Base-by-base conservation (phyloP, 2,329 filamentous ascomycete genomes). In the Ilyonectria destructans region DNA sequence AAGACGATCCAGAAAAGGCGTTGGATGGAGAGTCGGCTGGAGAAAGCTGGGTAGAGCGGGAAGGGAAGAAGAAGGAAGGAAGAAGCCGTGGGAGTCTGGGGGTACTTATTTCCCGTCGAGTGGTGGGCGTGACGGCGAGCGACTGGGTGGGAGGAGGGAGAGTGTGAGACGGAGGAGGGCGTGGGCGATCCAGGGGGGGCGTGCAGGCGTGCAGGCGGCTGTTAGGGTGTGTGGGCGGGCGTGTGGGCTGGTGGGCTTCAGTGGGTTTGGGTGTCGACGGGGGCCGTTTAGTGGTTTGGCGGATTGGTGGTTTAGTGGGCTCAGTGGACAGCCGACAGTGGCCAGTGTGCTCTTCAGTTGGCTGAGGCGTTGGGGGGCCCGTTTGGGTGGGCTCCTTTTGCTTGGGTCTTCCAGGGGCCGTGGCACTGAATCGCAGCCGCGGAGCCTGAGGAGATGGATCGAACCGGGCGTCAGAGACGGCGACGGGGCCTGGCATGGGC, bases 31-130 rank as follows among this genome's bases (percentile, higher is more conserved):
- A 67, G 73, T 75, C 73, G 71, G 73, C 70, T 76, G 75, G 78
- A 76, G 73, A 75, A 74, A 62, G 59, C 58, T 77, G 77, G 76
- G 77, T 75, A 77, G 74, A 74, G 76, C 74, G 77, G 75, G 74
- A 77, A 75, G 76, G 71, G 73, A 77, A 73, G 76, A 75, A 74
- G 71, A 75, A 79, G 76, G 71, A 73, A 57, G 56, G 65, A 62
- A 65, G 23, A 67, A 67, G 69, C 67, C 63, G 69, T 61, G 78
- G 81, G 81, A 77, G 67, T 77, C 75, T 79, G 73, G 77, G 78
- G 81, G 78, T 84, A 82, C 82, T 83, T 84, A 84, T 84, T 82
- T 77, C 80, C 65, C 59, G 63, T 69, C 72, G 70, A 68, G 69
- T 56, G 54, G 65, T 59, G 46, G 63, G 69, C 59, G 65, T 60